Conservation (phyloP, 2,329 filamentous ascomycete species). For the Xylariomycetidae sp. region DNA sequence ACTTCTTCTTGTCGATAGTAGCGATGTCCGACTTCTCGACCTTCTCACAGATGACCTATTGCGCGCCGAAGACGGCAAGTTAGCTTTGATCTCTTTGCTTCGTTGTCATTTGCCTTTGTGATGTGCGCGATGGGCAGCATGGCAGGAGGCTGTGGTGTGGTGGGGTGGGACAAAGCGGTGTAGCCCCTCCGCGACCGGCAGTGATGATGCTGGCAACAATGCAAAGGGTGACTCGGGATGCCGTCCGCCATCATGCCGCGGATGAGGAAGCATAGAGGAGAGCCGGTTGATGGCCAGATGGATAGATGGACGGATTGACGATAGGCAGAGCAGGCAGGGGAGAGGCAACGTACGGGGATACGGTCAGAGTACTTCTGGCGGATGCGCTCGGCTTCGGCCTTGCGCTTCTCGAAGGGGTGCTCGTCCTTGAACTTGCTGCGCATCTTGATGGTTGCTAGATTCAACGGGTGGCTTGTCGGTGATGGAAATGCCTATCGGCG, state of each 20-base stretch:
- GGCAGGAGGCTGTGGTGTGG: not conserved
- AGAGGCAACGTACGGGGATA: slow-evolving; percentile 94
- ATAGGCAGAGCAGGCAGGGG: too few relatives aligned
- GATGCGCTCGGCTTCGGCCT: slow-evolving; percentile 98
- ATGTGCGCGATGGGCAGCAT: too few relatives aligned
- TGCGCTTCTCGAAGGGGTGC: slow-evolving; percentile 99
- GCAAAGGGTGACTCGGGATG: too few relatives aligned
- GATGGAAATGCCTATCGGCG: too few relatives aligned
- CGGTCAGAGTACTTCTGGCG: slow-evolving; percentile 98
- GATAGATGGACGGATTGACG: too few relatives aligned
- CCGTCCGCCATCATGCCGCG: too few relatives aligned
- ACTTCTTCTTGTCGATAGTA: slow-evolving; percentile 99
- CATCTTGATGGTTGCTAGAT: slow-evolving; percentile 59
- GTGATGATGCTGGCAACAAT: not conserved
- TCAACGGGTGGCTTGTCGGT: too few relatives aligned
- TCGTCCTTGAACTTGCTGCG: slow-evolving; percentile 99
- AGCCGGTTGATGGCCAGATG: too few relatives aligned
- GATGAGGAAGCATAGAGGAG: too few relatives aligned
- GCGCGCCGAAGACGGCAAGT: slow-evolving; percentile 7
- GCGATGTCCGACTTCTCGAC: slow-evolving; percentile 99
- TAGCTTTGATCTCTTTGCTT: slow-evolving; percentile 9
- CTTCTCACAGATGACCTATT: slow-evolving; percentile 97
- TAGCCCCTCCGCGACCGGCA: too few relatives aligned
- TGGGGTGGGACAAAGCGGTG: not conserved
- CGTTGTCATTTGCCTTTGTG: not conserved